A percentile compares a stretch with the other conserved stretches of the same genome.
Conservation (phyloP, 768 basidiomycete genomes). For the Pholiota microspora region DNA sequence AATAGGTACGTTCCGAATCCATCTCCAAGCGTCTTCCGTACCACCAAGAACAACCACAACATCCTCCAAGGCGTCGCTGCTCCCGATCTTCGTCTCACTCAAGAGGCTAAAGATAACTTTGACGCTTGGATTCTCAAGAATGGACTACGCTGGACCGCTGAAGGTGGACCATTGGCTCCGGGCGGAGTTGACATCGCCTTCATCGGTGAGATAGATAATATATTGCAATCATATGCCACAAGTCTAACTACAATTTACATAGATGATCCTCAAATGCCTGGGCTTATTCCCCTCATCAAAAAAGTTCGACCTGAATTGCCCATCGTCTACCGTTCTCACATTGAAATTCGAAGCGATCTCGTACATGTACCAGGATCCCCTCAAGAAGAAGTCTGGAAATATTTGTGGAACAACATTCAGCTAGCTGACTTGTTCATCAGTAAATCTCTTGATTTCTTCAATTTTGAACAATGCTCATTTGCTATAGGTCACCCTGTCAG, state of each 20-base stretch:
- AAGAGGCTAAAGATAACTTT: slow-evolving; percentile 76
- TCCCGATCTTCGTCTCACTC: slow-evolving; percentile 72
- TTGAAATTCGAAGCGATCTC: slow-evolving; percentile 89
- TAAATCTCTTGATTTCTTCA: slow-evolving; percentile 26
- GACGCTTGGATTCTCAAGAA: slow-evolving; percentile 91
- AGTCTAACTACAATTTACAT: not conserved
- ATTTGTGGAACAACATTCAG: slow-evolving; percentile 91
- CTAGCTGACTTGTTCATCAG: slow-evolving; percentile 90
- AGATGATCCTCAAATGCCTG: slow-evolving; percentile 93
- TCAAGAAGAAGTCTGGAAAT: slow-evolving; percentile 92
- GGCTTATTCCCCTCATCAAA: slow-evolving; percentile 89
- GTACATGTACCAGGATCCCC: slow-evolving; percentile 79
- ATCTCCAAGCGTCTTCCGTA: slow-evolving; percentile 86
- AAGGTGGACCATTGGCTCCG: slow-evolving; percentile 79
- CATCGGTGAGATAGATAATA: slow-evolving; percentile 71
- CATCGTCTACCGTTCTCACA: slow-evolving; percentile 93
- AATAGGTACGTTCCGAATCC: slow-evolving; percentile 85
- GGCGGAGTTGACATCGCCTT: slow-evolving; percentile 88
- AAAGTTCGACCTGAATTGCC: slow-evolving; percentile 81
- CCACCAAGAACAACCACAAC: slow-evolving; percentile 95
- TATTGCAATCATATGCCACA: no score
- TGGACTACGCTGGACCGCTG: slow-evolving; percentile 82
- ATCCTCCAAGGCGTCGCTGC: slow-evolving; percentile 91
- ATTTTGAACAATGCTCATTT: not conserved
- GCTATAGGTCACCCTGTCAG: slow-evolving; percentile 77